A percentile compares a stretch with the other conserved stretches of the same genome.
Evolutionary conservation across 441 rosid species (phyloP).

Genomic region (Erodium trifolium): DNA sequence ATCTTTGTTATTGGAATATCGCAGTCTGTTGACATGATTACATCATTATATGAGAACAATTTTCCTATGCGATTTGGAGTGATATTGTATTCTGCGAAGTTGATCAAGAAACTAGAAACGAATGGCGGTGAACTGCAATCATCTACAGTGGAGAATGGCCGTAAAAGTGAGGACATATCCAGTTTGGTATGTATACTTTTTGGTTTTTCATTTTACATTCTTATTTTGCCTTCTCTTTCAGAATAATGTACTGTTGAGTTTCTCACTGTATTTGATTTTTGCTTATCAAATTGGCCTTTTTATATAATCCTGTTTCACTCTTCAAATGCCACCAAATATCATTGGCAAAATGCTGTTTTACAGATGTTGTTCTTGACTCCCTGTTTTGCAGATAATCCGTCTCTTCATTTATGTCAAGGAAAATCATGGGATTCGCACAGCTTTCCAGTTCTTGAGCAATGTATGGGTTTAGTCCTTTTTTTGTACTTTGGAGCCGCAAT

Average conservation of each 20-base stretch:
- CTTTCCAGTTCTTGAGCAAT: slow-evolving; percentile 87
- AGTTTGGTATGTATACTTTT: slow-evolving; percentile 60
- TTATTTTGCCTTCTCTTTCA: not conserved
- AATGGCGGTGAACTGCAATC: slow-evolving; percentile 46
- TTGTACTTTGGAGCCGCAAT: slow-evolving; percentile 6
- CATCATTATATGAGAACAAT: slow-evolving; percentile 70
- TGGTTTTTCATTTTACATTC: slow-evolving; percentile 5
- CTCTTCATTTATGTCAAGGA: slow-evolving; percentile 83
- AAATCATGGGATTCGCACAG: slow-evolving; percentile 64
- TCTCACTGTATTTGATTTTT: slow-evolving; percentile 10
- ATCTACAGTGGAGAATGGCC: slow-evolving; percentile 30
- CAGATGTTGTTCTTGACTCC: slow-evolving; percentile 16
- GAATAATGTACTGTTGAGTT: slow-evolving; percentile 9
- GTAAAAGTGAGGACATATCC: slow-evolving; percentile 64
- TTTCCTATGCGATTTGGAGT: slow-evolving; percentile 93
- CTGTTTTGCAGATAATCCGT: slow-evolving; percentile 68
- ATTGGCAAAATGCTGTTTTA: slow-evolving; percentile 5
- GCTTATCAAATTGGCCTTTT: slow-evolving; percentile 13
- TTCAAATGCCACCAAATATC: not conserved
- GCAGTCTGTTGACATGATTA: slow-evolving; percentile 77
- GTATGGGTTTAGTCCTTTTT: slow-evolving; percentile 37
- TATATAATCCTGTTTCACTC: not conserved
- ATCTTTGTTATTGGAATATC: slow-evolving; percentile 29
- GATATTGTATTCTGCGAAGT: slow-evolving; percentile 65
- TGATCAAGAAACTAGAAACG: slow-evolving; percentile 55